These are phyloP conservation scores for Podaxis sp. DNA, from an alignment of 768 basidiomycete species.

Conservation along the genomic window DNA sequence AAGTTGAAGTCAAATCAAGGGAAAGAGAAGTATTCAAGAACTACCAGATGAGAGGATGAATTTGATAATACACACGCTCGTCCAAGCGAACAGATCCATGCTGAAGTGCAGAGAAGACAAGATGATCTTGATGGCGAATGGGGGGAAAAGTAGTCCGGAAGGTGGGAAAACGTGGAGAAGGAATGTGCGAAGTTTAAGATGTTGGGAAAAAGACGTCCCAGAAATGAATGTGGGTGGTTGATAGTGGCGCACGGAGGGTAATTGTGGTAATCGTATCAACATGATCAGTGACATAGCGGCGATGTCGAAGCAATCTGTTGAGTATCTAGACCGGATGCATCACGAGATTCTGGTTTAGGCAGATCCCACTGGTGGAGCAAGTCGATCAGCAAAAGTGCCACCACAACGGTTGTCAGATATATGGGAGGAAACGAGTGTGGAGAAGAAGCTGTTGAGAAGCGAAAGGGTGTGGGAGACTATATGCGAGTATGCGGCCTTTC, in stretches of 20 bases:
- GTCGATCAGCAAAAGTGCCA: neutral
- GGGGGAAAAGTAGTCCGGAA: conserved; percentile 2
- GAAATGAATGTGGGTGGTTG: neutral
- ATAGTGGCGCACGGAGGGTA: neutral
- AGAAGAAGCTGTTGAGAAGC: neutral
- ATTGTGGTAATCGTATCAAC: neutral
- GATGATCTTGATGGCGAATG: conserved; percentile 2
- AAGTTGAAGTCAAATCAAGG: conserved; percentile 1
- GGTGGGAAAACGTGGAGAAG: conserved; percentile 5
- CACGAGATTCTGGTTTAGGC: neutral
- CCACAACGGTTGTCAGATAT: conserved; percentile 2
- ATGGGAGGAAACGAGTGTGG: neutral
- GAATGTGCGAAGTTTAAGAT: neutral
- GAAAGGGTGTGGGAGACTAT: neutral
- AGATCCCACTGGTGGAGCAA: neutral
- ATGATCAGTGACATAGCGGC: neutral
- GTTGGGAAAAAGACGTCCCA: neutral
- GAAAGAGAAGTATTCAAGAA: neutral
- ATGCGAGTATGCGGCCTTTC: neutral
- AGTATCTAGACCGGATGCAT: neutral
- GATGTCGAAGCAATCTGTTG: neutral
- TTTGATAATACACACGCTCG: conserved; percentile 33
- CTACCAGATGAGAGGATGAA: conserved; percentile 6
- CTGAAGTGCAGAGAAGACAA: conserved; percentile 2
- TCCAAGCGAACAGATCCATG: conserved; percentile 34